These are phyloP conservation scores for Pichia cephalocereana DNA, from an alignment of 805 yeast species.

Conservation along the genomic window DNA sequence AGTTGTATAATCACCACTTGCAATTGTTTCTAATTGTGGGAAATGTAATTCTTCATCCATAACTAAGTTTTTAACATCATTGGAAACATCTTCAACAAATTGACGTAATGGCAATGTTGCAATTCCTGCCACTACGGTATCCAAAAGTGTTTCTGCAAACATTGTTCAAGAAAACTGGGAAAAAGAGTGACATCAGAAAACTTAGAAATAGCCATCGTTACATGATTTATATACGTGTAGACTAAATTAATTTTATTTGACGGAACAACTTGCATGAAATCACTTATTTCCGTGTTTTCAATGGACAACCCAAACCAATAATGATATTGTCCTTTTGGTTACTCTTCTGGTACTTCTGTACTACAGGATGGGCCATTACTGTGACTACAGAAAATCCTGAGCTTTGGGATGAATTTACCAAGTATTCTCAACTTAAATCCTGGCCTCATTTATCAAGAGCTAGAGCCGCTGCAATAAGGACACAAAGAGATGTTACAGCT, in stretches of 20 bases:
- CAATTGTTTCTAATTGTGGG: conserved; percentile 64
- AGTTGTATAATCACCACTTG: conserved; percentile 45
- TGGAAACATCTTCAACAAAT: conserved; percentile 15
- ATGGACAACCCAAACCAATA: no score
- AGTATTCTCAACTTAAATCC: conserved; percentile 1
- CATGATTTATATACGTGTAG: no score
- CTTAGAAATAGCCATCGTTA: no score
- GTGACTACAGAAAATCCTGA: neutral
- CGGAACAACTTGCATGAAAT: no score
- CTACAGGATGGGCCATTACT: neutral
- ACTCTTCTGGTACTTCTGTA: neutral
- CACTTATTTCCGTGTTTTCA: no score
- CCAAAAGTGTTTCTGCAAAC: conserved; percentile 10
- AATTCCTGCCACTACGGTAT: conserved; percentile 7
- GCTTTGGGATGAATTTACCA: neutral
- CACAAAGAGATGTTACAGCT: conserved; percentile 39
- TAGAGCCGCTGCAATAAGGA: conserved; percentile 28
- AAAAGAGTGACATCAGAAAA: neutral
- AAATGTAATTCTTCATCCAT: conserved; percentile 84
- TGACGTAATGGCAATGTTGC: conserved; percentile 12
- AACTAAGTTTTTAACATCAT: conserved; percentile 24
- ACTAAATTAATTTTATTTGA: no score
- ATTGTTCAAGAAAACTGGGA: neutral
- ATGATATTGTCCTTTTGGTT: no score
- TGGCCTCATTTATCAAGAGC: conserved; percentile 27